Conservation (phyloP, 2,329 filamentous ascomycete genomes). For the Sphaerulina vaccinii region DNA sequence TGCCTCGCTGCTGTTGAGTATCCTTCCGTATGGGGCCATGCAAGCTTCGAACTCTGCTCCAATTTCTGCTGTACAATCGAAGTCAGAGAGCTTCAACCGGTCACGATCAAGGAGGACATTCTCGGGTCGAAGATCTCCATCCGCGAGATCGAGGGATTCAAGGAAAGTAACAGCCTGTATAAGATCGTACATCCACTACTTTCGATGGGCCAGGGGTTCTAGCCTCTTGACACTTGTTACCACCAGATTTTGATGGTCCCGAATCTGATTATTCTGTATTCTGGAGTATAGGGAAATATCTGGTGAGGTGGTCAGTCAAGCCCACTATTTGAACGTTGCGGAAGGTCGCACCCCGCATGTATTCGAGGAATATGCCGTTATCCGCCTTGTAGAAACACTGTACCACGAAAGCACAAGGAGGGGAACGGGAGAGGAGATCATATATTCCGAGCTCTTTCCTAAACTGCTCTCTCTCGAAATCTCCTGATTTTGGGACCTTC, state of each 20-base stretch:
- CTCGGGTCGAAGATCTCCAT: slow-evolving; percentile 2
- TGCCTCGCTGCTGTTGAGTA: neutral
- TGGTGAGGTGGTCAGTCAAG: neutral
- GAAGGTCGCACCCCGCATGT: neutral
- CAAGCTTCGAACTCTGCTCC: slow-evolving; percentile 1
- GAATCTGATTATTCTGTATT: slow-evolving; percentile 1
- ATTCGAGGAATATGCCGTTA: neutral
- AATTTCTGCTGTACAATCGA: slow-evolving; percentile 2
- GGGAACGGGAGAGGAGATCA: neutral
- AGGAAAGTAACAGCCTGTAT: neutral
- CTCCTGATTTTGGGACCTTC: neutral
- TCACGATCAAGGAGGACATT: slow-evolving; percentile 1
- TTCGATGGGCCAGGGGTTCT: neutral
- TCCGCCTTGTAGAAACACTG: neutral
- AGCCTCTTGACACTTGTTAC: neutral
- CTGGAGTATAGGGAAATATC: neutral
- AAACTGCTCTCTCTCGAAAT: neutral
- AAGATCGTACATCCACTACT: slow-evolving; percentile 1
- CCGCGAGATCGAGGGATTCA: neutral
- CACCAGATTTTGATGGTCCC: neutral
- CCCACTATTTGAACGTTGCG: neutral
- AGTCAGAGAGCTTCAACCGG: slow-evolving; percentile 2
- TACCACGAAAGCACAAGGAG: neutral
- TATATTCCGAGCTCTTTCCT: neutral
- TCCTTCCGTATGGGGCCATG: neutral